Conservation (phyloP, 176 grass and related monocot species). For the Oryza australiensis region DNA sequence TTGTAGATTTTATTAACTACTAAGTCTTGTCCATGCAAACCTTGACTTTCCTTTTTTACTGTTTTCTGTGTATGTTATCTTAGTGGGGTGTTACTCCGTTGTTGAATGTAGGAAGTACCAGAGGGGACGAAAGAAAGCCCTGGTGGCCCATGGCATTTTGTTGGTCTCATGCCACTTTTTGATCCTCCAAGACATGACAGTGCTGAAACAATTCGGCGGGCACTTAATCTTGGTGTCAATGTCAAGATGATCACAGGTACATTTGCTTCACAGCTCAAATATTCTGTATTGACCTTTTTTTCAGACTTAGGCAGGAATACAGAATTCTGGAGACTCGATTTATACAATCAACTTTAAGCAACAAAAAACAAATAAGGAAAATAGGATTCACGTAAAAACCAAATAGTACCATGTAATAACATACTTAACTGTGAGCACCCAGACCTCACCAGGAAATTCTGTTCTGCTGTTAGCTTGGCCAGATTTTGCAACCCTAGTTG, state of each 20-base stretch:
- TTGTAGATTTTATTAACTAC: neutral
- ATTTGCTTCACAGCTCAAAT: neutral
- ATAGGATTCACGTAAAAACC: neutral
- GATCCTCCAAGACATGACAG: constrained; percentile 80
- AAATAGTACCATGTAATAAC: neutral
- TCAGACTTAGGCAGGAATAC: neutral
- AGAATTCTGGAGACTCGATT: neutral
- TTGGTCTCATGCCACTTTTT: constrained; percentile 74
- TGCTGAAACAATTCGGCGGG: constrained; percentile 79
- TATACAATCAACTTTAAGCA: neutral
- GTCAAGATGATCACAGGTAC: constrained; percentile 86
- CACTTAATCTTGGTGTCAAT: constrained; percentile 79
- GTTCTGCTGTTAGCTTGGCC: neutral
- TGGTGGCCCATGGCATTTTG: constrained; percentile 67
- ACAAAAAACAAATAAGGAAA: neutral
- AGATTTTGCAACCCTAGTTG: neutral
- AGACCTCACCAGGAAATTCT: neutral
- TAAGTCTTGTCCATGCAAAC: constrained; percentile 1
- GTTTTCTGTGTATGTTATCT: neutral
- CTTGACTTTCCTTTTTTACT: neutral
- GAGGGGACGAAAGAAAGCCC: constrained; percentile 71
- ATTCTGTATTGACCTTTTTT: neutral
- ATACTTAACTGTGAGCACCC: neutral
- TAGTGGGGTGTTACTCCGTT: neutral
- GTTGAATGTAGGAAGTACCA: constrained; percentile 59